A percentile compares a stretch with the other conserved stretches of the same genome.
phyloP scores from a whole-genome alignment of 352 stramenopile genomes.

The Phytophthora tubulina region DNA sequence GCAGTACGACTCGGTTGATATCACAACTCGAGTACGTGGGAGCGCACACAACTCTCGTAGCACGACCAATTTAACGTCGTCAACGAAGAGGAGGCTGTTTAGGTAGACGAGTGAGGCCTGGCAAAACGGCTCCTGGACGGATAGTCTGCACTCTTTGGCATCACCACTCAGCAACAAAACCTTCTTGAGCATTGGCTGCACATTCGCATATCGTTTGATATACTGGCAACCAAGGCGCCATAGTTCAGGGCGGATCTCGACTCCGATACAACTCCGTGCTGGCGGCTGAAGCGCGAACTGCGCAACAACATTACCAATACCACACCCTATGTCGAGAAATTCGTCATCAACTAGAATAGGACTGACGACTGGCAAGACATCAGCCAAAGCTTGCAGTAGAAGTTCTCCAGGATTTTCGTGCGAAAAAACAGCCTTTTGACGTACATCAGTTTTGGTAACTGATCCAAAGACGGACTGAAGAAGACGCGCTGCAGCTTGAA shows the following conservation, averaged over 20 bases:
- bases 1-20: conserved; percentile 10
- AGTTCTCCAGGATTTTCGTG: conserved; percentile 14
- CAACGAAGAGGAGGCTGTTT: conserved; percentile 16
- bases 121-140: neutral
- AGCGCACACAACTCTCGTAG: conserved; percentile 5
- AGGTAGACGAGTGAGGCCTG: conserved; percentile 17
- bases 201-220: conserved; percentile 8
- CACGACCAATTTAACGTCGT: conserved; percentile 15
- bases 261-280: neutral
- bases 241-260: conserved; percentile 13
- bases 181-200: conserved; percentile 16
- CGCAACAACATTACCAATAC: conserved; percentile 5
- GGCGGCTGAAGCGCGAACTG: conserved; percentile 7
- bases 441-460: conserved; percentile 5
- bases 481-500: conserved; percentile 1
- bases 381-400: neutral
- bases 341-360: neutral
- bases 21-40: conserved; percentile 15
- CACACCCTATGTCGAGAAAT: conserved; percentile 18
- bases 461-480: conserved; percentile 8
- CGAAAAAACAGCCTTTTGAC: conserved; percentile 7
- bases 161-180: conserved; percentile 4
- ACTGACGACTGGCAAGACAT: neutral
- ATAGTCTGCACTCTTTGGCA: neutral
- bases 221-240: neutral